phyloP scores from a whole-genome alignment of 2,329 filamentous ascomycete genomes.

The Elsinoe australis region DNA sequence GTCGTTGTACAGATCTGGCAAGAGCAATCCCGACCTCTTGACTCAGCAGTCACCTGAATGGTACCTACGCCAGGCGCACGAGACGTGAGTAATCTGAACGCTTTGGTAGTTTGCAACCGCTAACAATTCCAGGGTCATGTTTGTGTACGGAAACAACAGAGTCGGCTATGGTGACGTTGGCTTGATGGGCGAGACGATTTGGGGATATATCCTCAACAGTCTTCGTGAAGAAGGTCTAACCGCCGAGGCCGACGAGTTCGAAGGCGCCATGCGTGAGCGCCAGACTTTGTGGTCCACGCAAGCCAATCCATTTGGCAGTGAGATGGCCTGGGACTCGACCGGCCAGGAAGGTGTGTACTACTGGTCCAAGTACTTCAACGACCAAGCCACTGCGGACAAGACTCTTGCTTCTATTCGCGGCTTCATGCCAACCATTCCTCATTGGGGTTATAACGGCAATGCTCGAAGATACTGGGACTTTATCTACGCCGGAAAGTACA shows the following conservation, averaged over 20 bases:
- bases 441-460: constrained; percentile 58
- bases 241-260: constrained; percentile 35
- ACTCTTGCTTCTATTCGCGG: constrained; percentile 50
- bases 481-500: constrained; percentile 39
- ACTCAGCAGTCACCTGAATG: constrained; percentile 42
- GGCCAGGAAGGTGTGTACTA: constrained; percentile 56
- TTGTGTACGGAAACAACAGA: constrained; percentile 31
- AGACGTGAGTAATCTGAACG: constrained; percentile 33
- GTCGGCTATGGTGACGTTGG: constrained; percentile 42
- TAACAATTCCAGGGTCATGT: neutral
- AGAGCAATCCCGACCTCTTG: constrained; percentile 42
- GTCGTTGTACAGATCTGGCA: constrained; percentile 49
- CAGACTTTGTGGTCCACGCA: constrained; percentile 45
- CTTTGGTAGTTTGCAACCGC: neutral
- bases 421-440: constrained; percentile 50
- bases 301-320: constrained; percentile 50
- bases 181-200: constrained; percentile 54
- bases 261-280: constrained; percentile 43
- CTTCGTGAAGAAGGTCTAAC: constrained; percentile 42
- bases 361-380: constrained; percentile 41
- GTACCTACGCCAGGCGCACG: constrained; percentile 50
- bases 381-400: constrained; percentile 41
- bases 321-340: constrained; percentile 57
- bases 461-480: constrained; percentile 56
- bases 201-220: constrained; percentile 47